Percentiles rank a stretch among this genome's conserved stretches.
Evolutionary conservation across 1,139 yeast genomes (phyloP).

Genomic region (Yamadazyma dushanensis): DNA sequence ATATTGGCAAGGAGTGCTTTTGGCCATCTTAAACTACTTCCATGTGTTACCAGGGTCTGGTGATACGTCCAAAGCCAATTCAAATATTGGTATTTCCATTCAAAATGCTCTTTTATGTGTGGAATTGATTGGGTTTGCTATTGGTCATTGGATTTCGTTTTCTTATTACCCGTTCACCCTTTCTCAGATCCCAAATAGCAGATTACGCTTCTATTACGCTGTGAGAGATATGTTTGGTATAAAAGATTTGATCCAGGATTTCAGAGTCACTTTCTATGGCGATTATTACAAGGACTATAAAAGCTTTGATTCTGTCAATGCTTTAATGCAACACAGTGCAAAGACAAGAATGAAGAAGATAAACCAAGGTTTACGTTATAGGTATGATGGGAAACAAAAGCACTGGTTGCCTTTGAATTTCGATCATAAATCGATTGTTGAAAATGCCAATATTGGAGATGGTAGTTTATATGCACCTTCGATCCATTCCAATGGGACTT

Average conservation of each 20-base stretch:
- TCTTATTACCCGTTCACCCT: conserved; percentile 72
- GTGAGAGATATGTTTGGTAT: conserved; percentile 74
- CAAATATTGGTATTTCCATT: conserved; percentile 55
- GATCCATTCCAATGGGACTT: conserved; percentile 28
- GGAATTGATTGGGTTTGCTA: conserved; percentile 83
- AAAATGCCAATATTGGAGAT: conserved; percentile 17
- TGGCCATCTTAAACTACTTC: conserved; percentile 59
- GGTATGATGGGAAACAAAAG: conserved; percentile 73
- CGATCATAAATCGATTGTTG: conserved; percentile 20
- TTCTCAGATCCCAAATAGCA: conserved; percentile 61
- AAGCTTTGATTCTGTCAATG: conserved; percentile 80
- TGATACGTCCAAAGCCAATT: conserved; percentile 23
- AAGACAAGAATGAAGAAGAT: conserved; percentile 69
- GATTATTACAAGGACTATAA: conserved; percentile 73
- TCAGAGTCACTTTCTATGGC: conserved; percentile 71
- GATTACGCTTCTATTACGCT: conserved; percentile 62
- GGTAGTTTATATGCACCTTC: conserved; percentile 31
- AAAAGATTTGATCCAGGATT: conserved; percentile 75
- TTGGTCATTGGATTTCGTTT: conserved; percentile 87
- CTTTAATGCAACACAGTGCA: conserved; percentile 63
- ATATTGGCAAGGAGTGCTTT: conserved; percentile 88
- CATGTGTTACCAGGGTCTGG: conserved; percentile 46
- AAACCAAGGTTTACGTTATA: conserved; percentile 81
- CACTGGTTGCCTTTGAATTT: conserved; percentile 69
- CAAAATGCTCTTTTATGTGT: conserved; percentile 82